These are phyloP conservation scores for Hanseniaspora meyeri DNA, from an alignment of 805 yeast genomes.

Conservation along the genomic window DNA sequence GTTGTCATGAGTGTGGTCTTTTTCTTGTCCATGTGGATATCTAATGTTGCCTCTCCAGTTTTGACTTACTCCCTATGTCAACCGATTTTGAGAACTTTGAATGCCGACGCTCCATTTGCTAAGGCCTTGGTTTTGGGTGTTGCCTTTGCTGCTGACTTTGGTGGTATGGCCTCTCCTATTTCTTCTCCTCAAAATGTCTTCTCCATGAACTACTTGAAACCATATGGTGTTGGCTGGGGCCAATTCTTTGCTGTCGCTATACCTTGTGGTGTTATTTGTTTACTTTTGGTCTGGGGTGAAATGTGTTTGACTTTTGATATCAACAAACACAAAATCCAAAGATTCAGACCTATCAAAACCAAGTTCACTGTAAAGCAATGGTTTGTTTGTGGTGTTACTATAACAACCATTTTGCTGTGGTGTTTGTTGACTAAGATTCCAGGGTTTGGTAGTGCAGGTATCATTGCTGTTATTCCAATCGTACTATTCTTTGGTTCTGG, in stretches of 20 bases:
- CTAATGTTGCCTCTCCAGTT: slow-evolving; percentile 94
- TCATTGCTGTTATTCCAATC: slow-evolving; percentile 76
- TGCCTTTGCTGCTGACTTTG: slow-evolving; percentile 82
- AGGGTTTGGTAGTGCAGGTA: slow-evolving; percentile 83
- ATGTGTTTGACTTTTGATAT: slow-evolving; percentile 45
- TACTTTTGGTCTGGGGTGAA: slow-evolving; percentile 59
- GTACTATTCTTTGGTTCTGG: slow-evolving; percentile 85
- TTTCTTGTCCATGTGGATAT: slow-evolving; percentile 85
- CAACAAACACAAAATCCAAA: slow-evolving; percentile 34
- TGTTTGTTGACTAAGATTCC: slow-evolving; percentile 70
- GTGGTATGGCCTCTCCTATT: slow-evolving; percentile 94
- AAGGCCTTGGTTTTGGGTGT: slow-evolving; percentile 79
- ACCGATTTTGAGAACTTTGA: slow-evolving; percentile 69
- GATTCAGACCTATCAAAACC: slow-evolving; percentile 44
- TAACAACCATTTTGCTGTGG: slow-evolving; percentile 74
- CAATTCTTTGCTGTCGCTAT: slow-evolving; percentile 84
- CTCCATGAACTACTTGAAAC: slow-evolving; percentile 70
- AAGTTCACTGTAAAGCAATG: slow-evolving; percentile 59
- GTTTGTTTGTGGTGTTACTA: slow-evolving; percentile 57
- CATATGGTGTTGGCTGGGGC: slow-evolving; percentile 61
- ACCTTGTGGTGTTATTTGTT: slow-evolving; percentile 58
- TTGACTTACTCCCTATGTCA: slow-evolving; percentile 76
- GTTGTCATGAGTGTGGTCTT: slow-evolving; percentile 77
- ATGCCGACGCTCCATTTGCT: slow-evolving; percentile 65
- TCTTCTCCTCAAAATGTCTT: slow-evolving; percentile 93